These are phyloP conservation scores for Ceratocystis huliohia DNA, from an alignment of 2,329 filamentous ascomycete genomes.

Conservation along the genomic window DNA sequence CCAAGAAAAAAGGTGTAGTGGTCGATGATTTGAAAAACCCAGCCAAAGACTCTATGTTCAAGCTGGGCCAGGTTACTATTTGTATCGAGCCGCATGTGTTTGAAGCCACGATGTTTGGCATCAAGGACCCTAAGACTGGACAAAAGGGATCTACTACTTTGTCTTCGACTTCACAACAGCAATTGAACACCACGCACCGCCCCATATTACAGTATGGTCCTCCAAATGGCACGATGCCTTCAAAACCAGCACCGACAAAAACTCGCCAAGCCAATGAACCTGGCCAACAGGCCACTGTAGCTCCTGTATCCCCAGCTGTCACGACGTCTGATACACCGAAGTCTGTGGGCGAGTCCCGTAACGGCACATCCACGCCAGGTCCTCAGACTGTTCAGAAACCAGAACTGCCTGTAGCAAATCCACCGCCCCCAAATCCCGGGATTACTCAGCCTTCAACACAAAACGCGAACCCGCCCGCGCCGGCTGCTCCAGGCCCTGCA, in stretches of 20 bases:
- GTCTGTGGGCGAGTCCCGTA: constrained; percentile 18
- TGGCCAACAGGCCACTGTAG: constrained; percentile 23
- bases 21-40: constrained; percentile 55
- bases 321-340: constrained; percentile 11
- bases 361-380: background rate
- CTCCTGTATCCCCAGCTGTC: constrained; percentile 13
- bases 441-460: background rate
- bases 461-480: background rate
- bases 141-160: constrained; percentile 27
- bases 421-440: background rate
- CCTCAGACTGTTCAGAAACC: background rate
- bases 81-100: constrained; percentile 70
- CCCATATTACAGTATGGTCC: constrained; percentile 55
- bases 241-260: constrained; percentile 29
- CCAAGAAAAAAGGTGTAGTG: constrained; percentile 49
- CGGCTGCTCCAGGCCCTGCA: background rate
- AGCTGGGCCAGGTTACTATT: constrained; percentile 59
- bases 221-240: constrained; percentile 49
- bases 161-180: constrained; percentile 20
- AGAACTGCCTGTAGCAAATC: background rate
- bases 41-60: constrained; percentile 57
- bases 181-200: constrained; percentile 29
- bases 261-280: constrained; percentile 26
- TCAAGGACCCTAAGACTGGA: constrained; percentile 47
- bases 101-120: constrained; percentile 59